phyloP scores from a whole-genome alignment of 306 rosid genomes.

The Trichosanthes cucumerina region DNA sequence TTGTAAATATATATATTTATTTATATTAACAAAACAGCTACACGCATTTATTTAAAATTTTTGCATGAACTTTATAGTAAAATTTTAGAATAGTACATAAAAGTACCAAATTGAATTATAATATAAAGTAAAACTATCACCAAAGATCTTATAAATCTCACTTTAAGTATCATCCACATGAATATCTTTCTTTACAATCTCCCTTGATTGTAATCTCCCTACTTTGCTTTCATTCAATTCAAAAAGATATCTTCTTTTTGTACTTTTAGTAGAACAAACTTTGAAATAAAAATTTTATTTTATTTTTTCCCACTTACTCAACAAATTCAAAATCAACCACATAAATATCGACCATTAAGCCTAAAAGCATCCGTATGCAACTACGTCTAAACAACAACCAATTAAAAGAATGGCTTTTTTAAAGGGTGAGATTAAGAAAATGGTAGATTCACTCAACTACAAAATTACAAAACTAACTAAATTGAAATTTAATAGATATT shows the following conservation, averaged over 20 bases:
- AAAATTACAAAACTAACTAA: too few species aligned
- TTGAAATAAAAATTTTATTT: not conserved
- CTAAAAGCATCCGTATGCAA: not conserved
- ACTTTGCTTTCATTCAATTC: constrained; percentile 16
- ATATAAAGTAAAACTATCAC: constrained; percentile 6
- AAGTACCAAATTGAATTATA: constrained; percentile 13
- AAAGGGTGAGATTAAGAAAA: too few species aligned
- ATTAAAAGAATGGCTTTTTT: too few species aligned
- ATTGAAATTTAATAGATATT: too few species aligned
- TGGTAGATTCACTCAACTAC: too few species aligned
- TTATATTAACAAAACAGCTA: not conserved
- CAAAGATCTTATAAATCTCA: constrained; percentile 8
- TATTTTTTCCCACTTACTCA: not conserved
- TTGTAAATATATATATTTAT: not conserved
- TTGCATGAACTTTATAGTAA: not conserved
- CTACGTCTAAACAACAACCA: not conserved
- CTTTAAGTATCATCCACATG: constrained; percentile 20
- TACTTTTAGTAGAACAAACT: not conserved
- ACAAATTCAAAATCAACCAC: not conserved
- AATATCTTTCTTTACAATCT: not conserved
- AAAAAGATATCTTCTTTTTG: constrained; percentile 14
- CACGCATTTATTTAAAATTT: not conserved
- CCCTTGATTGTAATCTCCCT: constrained; percentile 20
- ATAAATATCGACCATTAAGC: not conserved
- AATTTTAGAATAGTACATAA: not conserved